These are phyloP conservation scores for Ocimum tenuiflorum DNA, from an alignment of 257 asterid species.

Conservation along the genomic window DNA sequence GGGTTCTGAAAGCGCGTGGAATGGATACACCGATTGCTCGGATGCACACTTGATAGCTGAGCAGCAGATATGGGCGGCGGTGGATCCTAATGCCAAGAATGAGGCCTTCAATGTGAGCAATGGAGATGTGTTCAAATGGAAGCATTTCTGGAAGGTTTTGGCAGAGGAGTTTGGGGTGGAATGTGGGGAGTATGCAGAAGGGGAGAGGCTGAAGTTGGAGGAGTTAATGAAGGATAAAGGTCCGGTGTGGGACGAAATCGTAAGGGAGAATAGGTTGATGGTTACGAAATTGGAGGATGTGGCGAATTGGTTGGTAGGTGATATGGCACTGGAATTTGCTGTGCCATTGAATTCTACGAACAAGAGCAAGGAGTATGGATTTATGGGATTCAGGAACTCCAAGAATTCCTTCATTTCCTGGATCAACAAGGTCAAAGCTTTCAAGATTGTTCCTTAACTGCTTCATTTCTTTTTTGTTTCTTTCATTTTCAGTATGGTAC, in stretches of 20 bases:
- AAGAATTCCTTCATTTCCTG: slow-evolving; percentile 61
- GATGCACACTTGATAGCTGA: slow-evolving; percentile 83
- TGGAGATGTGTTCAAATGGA: slow-evolving; percentile 84
- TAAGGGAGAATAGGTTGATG: slow-evolving; percentile 51
- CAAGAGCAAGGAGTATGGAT: slow-evolving; percentile 93
- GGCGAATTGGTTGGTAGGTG: slow-evolving; percentile 72
- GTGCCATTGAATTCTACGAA: slow-evolving; percentile 54
- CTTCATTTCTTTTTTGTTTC: too few relatives aligned
- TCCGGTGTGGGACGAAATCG: slow-evolving; percentile 73
- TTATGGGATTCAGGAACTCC: slow-evolving; percentile 75
- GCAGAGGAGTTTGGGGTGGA: slow-evolving; percentile 75
- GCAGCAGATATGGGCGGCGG: too few relatives aligned
- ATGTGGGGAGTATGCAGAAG: slow-evolving; percentile 46
- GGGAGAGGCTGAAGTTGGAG: slow-evolving; percentile 31
- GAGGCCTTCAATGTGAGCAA: slow-evolving; percentile 73
- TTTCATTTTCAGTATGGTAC: too few relatives aligned
- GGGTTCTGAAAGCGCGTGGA: slow-evolving; percentile 62
- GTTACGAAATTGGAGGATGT: slow-evolving; percentile 56
- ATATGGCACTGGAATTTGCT: slow-evolving; percentile 22
- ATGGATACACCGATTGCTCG: slow-evolving; percentile 56
- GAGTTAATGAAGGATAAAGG: slow-evolving; percentile 73
- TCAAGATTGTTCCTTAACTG: too few relatives aligned
- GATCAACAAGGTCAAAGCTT: slow-evolving; percentile 71
- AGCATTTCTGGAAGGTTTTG: slow-evolving; percentile 79
- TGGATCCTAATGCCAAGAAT: too few relatives aligned